Conservation (phyloP, 2,329 filamentous ascomycete species). For the Akanthomyces uredinophilus region DNA sequence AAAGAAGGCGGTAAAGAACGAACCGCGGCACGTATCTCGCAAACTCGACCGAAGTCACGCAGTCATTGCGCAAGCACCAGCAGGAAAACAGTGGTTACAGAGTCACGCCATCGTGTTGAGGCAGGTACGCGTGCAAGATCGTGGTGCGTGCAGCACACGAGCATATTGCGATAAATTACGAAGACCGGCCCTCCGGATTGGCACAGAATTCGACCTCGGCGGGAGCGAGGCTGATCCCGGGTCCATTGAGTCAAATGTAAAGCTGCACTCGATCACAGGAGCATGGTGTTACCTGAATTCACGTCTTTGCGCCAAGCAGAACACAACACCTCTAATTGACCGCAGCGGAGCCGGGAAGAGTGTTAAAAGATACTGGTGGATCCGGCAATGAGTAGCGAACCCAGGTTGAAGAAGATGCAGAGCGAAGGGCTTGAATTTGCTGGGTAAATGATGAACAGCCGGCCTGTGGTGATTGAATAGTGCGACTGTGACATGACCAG, state of each 20-base stretch:
- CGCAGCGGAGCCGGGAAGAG: neutral
- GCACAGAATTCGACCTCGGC: neutral
- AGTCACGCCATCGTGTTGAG: neutral
- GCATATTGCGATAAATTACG: neutral
- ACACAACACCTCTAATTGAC: neutral
- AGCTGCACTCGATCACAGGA: neutral
- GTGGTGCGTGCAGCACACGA: neutral
- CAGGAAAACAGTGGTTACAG: no score
- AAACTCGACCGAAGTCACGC: neutral
- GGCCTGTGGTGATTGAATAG: neutral
- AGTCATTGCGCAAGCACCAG: no score
- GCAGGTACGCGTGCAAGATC: no score
- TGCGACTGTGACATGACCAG: neutral
- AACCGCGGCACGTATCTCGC: neutral
- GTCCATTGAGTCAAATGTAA: neutral
- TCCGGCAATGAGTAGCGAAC: neutral
- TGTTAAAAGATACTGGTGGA: neutral
- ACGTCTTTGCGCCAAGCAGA: no score
- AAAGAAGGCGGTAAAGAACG: slow-evolving; percentile 7
- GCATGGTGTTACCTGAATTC: neutral
- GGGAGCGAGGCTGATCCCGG: neutral
- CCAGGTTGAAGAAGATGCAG: no score
- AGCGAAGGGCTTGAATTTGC: neutral
- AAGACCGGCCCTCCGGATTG: no score
- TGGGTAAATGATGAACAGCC: neutral